phyloP scores from a whole-genome alignment of 495 filamentous ascomycete species.

The Neurospora discreta region DNA sequence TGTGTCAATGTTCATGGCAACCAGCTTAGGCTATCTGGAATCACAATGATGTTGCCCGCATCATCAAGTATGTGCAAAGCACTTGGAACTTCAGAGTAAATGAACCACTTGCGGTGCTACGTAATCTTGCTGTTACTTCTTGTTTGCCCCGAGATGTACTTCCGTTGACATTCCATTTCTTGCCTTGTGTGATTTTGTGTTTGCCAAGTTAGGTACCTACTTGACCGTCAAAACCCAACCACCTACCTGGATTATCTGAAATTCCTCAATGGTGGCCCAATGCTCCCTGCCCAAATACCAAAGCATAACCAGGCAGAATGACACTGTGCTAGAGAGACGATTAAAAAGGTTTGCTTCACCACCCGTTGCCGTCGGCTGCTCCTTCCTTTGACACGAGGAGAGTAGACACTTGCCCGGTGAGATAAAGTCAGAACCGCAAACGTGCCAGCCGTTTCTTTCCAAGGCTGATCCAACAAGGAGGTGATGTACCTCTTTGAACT shows the following conservation, averaged over 20 bases:
- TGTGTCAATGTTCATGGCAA: not conserved
- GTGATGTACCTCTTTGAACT: not conserved
- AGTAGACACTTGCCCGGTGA: not conserved
- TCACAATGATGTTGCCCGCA: not conserved
- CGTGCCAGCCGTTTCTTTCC: not conserved
- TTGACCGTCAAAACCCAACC: not conserved
- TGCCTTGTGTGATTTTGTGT: not conserved
- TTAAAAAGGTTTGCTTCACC: not conserved
- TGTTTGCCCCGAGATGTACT: not conserved
- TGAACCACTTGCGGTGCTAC: not conserved
- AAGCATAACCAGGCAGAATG: not conserved
- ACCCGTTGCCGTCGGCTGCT: not conserved
- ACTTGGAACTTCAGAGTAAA: not conserved
- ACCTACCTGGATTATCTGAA: not conserved
- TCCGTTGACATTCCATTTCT: not conserved
- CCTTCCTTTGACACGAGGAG: not conserved
- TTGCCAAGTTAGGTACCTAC: not conserved
- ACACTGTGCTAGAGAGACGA: too few relatives aligned
- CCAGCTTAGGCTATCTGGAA: not conserved
- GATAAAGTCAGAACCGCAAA: not conserved
- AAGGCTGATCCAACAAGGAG: not conserved
- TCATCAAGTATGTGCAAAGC: not conserved
- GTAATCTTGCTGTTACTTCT: not conserved
- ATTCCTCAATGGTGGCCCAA: not conserved
- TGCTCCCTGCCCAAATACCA: not conserved